Evolutionary conservation across 257 asterid genomes (phyloP).

Genomic region (Euphrasia confusa): DNA sequence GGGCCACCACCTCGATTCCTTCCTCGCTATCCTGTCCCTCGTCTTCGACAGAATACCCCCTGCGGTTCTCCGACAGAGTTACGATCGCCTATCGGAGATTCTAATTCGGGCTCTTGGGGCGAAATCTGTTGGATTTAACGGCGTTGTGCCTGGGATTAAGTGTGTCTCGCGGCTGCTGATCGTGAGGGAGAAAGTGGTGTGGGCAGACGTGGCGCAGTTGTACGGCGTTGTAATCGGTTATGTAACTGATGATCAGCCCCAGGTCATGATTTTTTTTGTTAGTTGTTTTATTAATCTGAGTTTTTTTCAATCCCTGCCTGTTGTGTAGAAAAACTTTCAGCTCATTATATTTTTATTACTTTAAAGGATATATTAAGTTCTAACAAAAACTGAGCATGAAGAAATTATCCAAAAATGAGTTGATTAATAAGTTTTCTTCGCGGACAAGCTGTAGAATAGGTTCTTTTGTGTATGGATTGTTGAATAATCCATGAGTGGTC

Average conservation of each 20-base stretch:
- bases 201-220: constrained; percentile 57
- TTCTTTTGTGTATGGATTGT: constrained; percentile 9
- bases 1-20: constrained; percentile 61
- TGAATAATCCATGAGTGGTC: constrained; percentile 5
- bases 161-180: constrained; percentile 48
- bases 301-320: constrained; percentile 5
- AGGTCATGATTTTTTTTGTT: constrained; percentile 37
- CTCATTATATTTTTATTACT: neutral
- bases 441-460: neutral
- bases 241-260: constrained; percentile 51
- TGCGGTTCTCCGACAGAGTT: constrained; percentile 41
- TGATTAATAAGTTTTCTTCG: neutral
- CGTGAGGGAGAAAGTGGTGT: constrained; percentile 47
- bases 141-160: constrained; percentile 59
- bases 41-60: constrained; percentile 38
- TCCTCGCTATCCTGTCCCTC: constrained; percentile 51
- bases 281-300: constrained; percentile 6
- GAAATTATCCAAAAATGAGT: neutral
- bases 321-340: neutral
- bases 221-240: constrained; percentile 47
- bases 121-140: constrained; percentile 44
- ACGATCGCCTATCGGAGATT: constrained; percentile 46
- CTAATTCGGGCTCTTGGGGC: constrained; percentile 35
- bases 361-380: neutral
- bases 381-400: neutral